Conservation (phyloP, 2,329 filamentous ascomycete genomes). For the Cladosporium oxysporum region DNA sequence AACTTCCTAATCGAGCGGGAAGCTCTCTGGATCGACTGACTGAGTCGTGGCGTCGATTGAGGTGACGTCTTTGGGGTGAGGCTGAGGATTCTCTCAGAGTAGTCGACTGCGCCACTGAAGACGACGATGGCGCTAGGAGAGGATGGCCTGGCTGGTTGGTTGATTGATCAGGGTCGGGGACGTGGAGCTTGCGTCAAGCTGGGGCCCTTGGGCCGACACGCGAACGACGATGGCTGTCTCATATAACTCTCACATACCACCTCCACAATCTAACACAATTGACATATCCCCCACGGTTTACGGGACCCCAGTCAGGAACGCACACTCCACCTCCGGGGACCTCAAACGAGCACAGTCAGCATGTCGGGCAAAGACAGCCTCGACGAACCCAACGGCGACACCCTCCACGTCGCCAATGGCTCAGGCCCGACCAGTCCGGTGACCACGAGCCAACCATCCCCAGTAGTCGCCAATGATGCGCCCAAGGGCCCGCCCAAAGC, state of each 20-base stretch:
- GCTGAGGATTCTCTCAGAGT: not conserved
- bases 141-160: not conserved
- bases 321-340: constrained; percentile 5
- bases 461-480: constrained; percentile 17
- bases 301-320: not conserved
- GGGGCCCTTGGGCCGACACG: not conserved
- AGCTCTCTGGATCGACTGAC: constrained; percentile 2
- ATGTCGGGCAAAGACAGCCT: constrained; percentile 29
- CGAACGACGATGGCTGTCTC: constrained; percentile 18
- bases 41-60: constrained; percentile 1
- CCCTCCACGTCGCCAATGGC: constrained; percentile 20
- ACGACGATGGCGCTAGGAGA: not conserved
- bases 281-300: not conserved
- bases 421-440: constrained; percentile 9
- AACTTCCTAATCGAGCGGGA: constrained; percentile 14
- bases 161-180: constrained; percentile 1
- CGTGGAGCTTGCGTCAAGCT: not conserved
- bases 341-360: constrained; percentile 10
- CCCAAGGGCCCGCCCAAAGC: constrained; percentile 37
- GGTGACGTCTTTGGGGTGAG: constrained; percentile 11
- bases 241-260: constrained; percentile 7
- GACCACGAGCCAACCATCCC: not conserved
- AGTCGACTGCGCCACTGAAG: constrained; percentile 9
- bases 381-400: constrained; percentile 27
- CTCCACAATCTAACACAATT: not conserved